phyloP scores from a whole-genome alignment of 176 grass and related monocot species.

The Phoenix dactylifera region DNA sequence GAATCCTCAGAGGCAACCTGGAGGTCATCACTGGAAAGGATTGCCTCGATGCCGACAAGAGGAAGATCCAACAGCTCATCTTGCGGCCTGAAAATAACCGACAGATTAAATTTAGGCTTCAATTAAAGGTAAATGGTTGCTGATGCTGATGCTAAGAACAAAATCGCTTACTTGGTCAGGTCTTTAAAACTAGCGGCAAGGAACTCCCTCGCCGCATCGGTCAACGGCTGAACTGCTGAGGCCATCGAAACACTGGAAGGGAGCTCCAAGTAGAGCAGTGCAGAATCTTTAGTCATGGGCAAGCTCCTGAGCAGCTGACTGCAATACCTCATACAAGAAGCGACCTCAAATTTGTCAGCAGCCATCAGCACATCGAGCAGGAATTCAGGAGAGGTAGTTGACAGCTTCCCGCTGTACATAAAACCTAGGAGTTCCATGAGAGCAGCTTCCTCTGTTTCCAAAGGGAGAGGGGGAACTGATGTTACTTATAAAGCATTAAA shows the following conservation, averaged over 20 bases:
- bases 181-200: constrained; percentile 21
- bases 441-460: constrained; percentile 19
- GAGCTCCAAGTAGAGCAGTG: constrained; percentile 84
- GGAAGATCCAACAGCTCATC: constrained; percentile 10
- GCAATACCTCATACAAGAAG: constrained; percentile 89
- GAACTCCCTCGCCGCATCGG: constrained; percentile 17
- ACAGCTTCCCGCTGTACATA: constrained; percentile 21
- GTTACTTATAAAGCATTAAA: neutral
- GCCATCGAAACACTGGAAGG: constrained; percentile 83
- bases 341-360: constrained; percentile 96
- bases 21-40: constrained; percentile 23
- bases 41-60: constrained; percentile 11
- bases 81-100: neutral
- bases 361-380: constrained; percentile 36
- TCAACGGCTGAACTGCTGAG: constrained; percentile 3
- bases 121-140: no score
- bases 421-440: constrained; percentile 16
- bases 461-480: neutral
- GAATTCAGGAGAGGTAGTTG: constrained; percentile 3
- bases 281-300: constrained; percentile 95
- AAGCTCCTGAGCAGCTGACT: constrained; percentile 85
- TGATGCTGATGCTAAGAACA: no score
- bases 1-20: constrained; percentile 17
- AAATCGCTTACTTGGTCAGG: constrained; percentile 3
- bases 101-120: no score